Evolutionary conservation across 75 land plant species (phyloP).

Genomic region (Sequoia sempervirens): DNA sequence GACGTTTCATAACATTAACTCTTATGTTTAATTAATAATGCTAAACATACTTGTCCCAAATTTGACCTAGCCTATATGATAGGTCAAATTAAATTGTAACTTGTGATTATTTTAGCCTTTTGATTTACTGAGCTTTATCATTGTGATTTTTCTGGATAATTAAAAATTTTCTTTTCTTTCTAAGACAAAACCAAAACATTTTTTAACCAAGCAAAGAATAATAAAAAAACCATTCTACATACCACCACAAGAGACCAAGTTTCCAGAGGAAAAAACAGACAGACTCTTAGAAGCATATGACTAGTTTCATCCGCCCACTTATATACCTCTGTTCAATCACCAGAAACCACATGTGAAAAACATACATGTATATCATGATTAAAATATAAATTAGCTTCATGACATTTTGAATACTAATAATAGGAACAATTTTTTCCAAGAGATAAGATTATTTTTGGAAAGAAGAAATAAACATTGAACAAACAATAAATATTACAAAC

Average conservation of each 20-base stretch:
- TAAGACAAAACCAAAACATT: neutral
- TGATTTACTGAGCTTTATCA: neutral
- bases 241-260: slow-evolving; percentile 80
- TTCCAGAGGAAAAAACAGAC: slow-evolving; percentile 80
- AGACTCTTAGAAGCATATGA: slow-evolving; percentile 63
- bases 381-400: neutral
- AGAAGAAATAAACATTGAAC: neutral
- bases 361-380: neutral
- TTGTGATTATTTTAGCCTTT: neutral
- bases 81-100: neutral
- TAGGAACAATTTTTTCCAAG: neutral
- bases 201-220: neutral
- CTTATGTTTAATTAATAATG: neutral
- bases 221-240: slow-evolving; percentile 18
- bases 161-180: neutral
- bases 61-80: neutral
- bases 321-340: slow-evolving; percentile 70
- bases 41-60: neutral
- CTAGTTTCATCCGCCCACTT: slow-evolving; percentile 72
- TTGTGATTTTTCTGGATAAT: neutral
- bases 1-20: neutral
- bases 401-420: neutral
- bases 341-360: neutral
- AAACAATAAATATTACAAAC: slow-evolving; percentile 22
- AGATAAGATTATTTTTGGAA: neutral